Evolutionary conservation across 495 filamentous ascomycete genomes (phyloP).

Genomic region (Neurospora pannonica): DNA sequence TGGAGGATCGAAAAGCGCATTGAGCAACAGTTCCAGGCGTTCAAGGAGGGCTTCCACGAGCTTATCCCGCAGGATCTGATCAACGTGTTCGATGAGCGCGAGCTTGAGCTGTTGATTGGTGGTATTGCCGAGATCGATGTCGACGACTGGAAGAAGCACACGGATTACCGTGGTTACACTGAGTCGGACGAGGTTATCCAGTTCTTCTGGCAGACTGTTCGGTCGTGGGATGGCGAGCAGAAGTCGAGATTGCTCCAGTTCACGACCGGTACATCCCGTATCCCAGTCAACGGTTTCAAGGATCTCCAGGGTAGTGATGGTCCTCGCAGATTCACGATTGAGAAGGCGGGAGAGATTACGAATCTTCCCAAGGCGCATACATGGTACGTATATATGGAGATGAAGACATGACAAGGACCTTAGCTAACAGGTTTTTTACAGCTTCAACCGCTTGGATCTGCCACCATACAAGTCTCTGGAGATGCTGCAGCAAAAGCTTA

Average conservation of each 20-base stretch:
- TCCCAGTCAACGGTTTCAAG: constrained; percentile 99
- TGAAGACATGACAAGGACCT: not conserved
- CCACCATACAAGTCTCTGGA: constrained; percentile 88
- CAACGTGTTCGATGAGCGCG: constrained; percentile 97
- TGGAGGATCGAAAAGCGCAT: constrained; percentile 99
- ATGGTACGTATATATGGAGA: constrained; percentile 56
- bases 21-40: constrained; percentile 95
- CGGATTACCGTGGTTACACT: constrained; percentile 99
- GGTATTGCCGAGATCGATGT: constrained; percentile 99
- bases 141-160: constrained; percentile 99
- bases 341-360: constrained; percentile 82
- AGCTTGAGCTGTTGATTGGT: constrained; percentile 92
- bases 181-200: constrained; percentile 93
- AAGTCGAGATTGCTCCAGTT: constrained; percentile 96
- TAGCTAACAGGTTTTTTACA: constrained; percentile 33
- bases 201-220: constrained; percentile 97
- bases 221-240: constrained; percentile 95
- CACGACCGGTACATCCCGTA: constrained; percentile 92
- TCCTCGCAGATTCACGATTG: constrained; percentile 91
- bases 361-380: constrained; percentile 97
- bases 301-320: constrained; percentile 97
- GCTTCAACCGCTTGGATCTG: constrained; percentile 95
- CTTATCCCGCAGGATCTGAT: constrained; percentile 93
- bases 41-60: constrained; percentile 95
- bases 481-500: constrained; percentile 75